Conservation (phyloP, 2,329 filamentous ascomycete genomes). For the Trichoderma sp. region DNA sequence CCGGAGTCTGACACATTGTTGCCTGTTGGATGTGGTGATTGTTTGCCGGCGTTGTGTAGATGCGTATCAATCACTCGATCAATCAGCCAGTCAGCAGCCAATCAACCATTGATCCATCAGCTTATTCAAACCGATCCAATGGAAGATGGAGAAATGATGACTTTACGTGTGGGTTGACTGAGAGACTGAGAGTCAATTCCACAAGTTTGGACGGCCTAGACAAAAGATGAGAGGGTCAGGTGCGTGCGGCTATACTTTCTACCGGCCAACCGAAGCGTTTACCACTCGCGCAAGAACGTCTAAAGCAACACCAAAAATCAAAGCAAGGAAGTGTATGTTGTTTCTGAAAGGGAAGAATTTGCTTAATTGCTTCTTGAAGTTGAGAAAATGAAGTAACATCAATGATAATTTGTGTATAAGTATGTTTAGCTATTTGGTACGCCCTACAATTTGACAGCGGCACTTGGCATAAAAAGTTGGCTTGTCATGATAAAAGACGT, state of each 20-base stretch:
- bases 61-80: background rate
- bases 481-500: conserved; percentile 25
- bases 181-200: conserved; percentile 2
- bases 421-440: background rate
- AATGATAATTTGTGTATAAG: background rate
- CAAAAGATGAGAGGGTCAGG: conserved; percentile 19
- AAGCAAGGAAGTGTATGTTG: background rate
- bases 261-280: background rate
- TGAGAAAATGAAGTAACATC: background rate
- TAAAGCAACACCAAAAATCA: background rate
- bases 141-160: background rate
- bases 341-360: no score
- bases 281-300: background rate
- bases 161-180: background rate
- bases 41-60: background rate
- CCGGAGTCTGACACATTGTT: conserved; percentile 15
- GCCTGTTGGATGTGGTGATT: background rate
- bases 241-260: conserved; percentile 22
- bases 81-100: background rate
- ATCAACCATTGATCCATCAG: background rate
- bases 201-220: background rate
- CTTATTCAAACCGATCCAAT: background rate
- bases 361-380: background rate
- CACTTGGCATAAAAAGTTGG: background rate
- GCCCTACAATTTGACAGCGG: background rate